Conservation (phyloP, 2,329 filamentous ascomycete species). For the Scytalidium sp. region DNA sequence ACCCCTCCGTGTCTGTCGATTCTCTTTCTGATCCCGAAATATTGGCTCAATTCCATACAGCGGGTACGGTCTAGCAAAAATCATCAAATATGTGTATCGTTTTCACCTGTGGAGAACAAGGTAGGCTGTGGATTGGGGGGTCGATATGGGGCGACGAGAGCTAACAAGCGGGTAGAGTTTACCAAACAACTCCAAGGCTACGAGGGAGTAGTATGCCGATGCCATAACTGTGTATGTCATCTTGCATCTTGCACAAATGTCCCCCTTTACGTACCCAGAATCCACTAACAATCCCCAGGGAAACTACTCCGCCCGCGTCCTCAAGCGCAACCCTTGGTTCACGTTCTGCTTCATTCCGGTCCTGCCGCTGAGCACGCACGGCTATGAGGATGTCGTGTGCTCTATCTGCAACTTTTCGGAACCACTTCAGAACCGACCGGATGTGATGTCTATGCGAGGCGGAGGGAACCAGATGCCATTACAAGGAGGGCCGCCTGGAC, state of each 20-base stretch:
- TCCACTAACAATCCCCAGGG: conserved; percentile 32
- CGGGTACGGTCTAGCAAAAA: background rate
- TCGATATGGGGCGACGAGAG: no score
- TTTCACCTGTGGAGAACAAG: conserved; percentile 31
- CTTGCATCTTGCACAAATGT: background rate
- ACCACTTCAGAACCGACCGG: conserved; percentile 45
- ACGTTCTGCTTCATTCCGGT: conserved; percentile 77
- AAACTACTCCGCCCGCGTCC: conserved; percentile 58
- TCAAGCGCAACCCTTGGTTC: conserved; percentile 69
- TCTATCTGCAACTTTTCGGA: conserved; percentile 76
- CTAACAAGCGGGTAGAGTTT: conserved; percentile 21
- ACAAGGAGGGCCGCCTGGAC: conserved; percentile 19
- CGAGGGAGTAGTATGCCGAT: conserved; percentile 59
- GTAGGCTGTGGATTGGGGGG: conserved; percentile 17
- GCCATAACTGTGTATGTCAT: conserved; percentile 55
- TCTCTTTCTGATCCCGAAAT: background rate
- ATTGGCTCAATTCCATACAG: background rate
- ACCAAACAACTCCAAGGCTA: conserved; percentile 45
- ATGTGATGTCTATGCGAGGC: conserved; percentile 23
- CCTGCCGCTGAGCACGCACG: conserved; percentile 66
- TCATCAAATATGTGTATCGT: conserved; percentile 23
- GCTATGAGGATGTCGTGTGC: conserved; percentile 69
- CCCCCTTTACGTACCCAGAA: no score
- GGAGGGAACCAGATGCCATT: conserved; percentile 19
- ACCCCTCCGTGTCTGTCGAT: background rate